Conservation (phyloP, 495 filamentous ascomycete genomes). For the Parmelia sp. region DNA sequence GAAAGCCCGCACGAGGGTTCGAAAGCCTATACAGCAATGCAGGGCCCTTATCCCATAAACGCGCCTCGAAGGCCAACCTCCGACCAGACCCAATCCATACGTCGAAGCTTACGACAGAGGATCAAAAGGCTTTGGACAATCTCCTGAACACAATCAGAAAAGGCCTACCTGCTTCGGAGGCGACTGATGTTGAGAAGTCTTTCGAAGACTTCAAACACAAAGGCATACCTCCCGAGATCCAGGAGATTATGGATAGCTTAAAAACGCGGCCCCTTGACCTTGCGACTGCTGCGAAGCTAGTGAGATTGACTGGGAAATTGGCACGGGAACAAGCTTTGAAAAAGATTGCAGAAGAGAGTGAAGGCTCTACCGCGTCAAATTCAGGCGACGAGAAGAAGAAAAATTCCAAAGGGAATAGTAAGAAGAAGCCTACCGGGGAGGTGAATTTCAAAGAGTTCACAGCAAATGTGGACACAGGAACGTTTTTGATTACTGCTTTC, state of each 20-base stretch:
- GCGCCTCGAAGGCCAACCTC: background rate
- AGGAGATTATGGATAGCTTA: conserved; percentile 42
- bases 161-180: conserved; percentile 41
- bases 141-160: conserved; percentile 40
- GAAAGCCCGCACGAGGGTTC: conserved; percentile 40
- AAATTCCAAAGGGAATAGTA: conserved; percentile 27
- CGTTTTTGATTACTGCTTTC: conserved; percentile 50
- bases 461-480: conserved; percentile 47
- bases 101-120: conserved; percentile 35
- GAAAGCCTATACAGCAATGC: conserved; percentile 38
- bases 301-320: conserved; percentile 42
- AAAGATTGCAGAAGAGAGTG: conserved; percentile 25
- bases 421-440: conserved; percentile 33
- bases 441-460: conserved; percentile 39
- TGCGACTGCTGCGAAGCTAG: conserved; percentile 44
- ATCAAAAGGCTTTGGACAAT: conserved; percentile 38
- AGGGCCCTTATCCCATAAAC: conserved; percentile 35
- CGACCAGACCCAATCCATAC: conserved; percentile 27
- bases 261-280: conserved; percentile 40
- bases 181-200: conserved; percentile 36
- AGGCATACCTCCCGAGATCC: conserved; percentile 46
- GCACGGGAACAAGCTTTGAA: conserved; percentile 33
- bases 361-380: conserved; percentile 27
- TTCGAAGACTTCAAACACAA: conserved; percentile 44
- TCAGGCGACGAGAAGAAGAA: conserved; percentile 26